Conservation (phyloP, 164 flowering plant genomes). For the Annona squamosa region DNA sequence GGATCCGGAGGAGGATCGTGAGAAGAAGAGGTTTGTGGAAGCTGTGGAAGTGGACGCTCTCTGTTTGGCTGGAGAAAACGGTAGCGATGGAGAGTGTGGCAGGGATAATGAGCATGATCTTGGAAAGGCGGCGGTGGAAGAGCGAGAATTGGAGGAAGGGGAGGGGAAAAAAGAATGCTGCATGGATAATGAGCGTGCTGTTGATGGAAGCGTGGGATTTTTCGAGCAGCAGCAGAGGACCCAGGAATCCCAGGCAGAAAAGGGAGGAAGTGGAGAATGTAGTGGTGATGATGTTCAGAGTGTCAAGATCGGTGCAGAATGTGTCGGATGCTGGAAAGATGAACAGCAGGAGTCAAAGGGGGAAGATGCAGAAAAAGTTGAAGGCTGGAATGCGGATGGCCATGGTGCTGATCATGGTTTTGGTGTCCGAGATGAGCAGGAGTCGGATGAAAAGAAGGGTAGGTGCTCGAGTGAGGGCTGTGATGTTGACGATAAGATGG, state of each 20-base stretch:
- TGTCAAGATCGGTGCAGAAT: not conserved
- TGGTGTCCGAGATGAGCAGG: too few species aligned
- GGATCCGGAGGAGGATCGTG: constrained; percentile 1
- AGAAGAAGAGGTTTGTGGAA: constrained; percentile 2
- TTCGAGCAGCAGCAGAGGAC: not conserved
- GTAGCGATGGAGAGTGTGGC: not conserved
- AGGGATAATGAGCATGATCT: too few species aligned
- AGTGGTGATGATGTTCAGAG: not conserved
- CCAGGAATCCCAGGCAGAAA: constrained; percentile 7
- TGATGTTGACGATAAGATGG: too few species aligned
- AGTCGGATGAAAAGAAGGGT: too few species aligned
- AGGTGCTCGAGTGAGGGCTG: too few species aligned
- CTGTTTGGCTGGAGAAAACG: not conserved
- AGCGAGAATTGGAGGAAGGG: too few species aligned
- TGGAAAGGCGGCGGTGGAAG: too few species aligned
- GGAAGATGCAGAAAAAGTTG: not conserved
- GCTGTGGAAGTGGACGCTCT: not conserved
- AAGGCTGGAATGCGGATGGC: too few species aligned
- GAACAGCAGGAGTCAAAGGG: not conserved
- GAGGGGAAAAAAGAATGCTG: too few species aligned
- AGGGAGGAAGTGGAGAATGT: not conserved
- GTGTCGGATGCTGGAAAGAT: not conserved
- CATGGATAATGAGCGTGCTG: too few species aligned
- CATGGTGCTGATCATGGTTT: too few species aligned
- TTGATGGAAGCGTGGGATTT: too few species aligned